Evolutionary conservation across 2,329 filamentous ascomycete genomes (phyloP), one percentile per base, ranked within the genome.

Genomic region (Fusarium mexicanum): DNA sequence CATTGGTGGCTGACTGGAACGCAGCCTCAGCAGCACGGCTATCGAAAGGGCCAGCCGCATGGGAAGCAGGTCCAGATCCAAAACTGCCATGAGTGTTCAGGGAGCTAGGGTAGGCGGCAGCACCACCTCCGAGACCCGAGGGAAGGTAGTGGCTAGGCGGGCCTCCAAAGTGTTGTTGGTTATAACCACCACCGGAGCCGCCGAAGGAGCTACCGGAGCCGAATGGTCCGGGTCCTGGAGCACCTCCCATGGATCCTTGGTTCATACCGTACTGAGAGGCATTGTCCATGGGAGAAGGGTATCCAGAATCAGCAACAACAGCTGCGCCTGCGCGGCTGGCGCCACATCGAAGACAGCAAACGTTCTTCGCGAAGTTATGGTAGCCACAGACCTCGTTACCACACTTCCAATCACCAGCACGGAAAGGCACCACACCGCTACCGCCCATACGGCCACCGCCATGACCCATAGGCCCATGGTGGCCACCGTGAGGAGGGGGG

Each of bases 351-450:
- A 99, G 90, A 84, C 96, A 99, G 85, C 94, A 97, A 66, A 98
- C 96, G 79, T 99, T 99, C 90, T 99, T 99, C 71, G 96, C 96
- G 81, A 99, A 99, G 86, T 99, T 99, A 87, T 99, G 96, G 84
- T 99, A 99, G 67, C 94, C 94, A 82, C 96, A 99, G 43, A 95
- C 95, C 81, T 99, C 96, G 75, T 96, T 96, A 64, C 96, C 96
- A 81, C 96, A 99, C 85, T 98, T 98, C 96, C 96, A 99, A 81
- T 99, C 96, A 80, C 96, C 96, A 63, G 96, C 96, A 80, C 96
- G 93, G 92, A 99, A 99, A 22, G 96, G 96, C 48, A 99, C 96
- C 54, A 95, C 93, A 63, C 93, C 93, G 76, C 93, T 93, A 72
- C 94, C 93, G 73, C 93, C 92, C 87, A 94, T 94, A 76, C 94